phyloP scores from a whole-genome alignment of 495 filamentous ascomycete species.

The Aspergillus cristatus region DNA sequence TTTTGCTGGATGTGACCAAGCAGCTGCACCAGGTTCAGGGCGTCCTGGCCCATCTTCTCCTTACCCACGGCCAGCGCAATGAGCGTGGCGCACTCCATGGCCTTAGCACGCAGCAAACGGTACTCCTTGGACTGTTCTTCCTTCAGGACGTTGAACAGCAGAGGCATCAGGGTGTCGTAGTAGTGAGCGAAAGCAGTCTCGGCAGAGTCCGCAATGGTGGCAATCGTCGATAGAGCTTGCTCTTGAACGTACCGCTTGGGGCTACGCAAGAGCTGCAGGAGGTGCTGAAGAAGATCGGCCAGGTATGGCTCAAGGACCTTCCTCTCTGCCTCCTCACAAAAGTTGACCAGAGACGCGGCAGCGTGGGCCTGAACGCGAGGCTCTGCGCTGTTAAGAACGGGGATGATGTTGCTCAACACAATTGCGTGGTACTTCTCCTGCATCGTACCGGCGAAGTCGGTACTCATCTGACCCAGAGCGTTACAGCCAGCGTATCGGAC shows the following conservation, averaged over 20 bases:
- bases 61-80: slow-evolving; percentile 95
- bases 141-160: slow-evolving; percentile 80
- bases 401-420: slow-evolving; percentile 83
- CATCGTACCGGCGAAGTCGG: slow-evolving; percentile 98
- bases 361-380: slow-evolving; percentile 95
- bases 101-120: slow-evolving; percentile 85
- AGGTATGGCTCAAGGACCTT: slow-evolving; percentile 87
- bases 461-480: slow-evolving; percentile 99
- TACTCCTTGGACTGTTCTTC: slow-evolving; percentile 89
- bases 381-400: slow-evolving; percentile 81
- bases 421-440: slow-evolving; percentile 86
- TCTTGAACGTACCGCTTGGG: slow-evolving; percentile 95
- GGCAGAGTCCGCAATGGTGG: slow-evolving; percentile 95
- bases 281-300: slow-evolving; percentile 69
- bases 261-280: slow-evolving; percentile 78
- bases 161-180: slow-evolving; percentile 89
- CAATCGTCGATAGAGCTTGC: slow-evolving; percentile 95
- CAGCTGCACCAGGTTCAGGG: slow-evolving; percentile 73
- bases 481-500: slow-evolving; percentile 98
- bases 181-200: slow-evolving; percentile 94
- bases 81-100: slow-evolving; percentile 98
- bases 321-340: slow-evolving; percentile 98
- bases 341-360: slow-evolving; percentile 95
- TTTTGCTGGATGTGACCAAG: slow-evolving; percentile 79
- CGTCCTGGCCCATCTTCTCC: slow-evolving; percentile 81